These are phyloP conservation scores for Chytriomyces confervae DNA, from an alignment of 192 early-diverging fungal species.

Conservation along the genomic window DNA sequence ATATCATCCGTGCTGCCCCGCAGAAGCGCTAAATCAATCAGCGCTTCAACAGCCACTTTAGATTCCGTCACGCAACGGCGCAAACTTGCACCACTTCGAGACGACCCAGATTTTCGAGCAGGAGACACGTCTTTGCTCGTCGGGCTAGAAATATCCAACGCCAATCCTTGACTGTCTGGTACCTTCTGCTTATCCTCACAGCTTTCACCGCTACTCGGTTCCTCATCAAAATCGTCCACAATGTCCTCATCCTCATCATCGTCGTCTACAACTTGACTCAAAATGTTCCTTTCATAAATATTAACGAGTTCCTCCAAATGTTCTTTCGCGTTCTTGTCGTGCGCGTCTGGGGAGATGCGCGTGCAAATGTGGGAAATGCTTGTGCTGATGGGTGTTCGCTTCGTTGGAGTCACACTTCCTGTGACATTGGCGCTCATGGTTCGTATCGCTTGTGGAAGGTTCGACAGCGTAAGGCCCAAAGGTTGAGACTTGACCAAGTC, in stretches of 20 bases:
- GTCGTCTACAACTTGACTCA: no score
- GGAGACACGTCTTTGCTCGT: not conserved
- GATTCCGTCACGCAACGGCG: not conserved
- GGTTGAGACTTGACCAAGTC: slow-evolving; percentile 23
- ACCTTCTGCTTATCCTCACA: no score
- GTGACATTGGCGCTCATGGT: not conserved
- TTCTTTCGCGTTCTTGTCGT: slow-evolving; percentile 12
- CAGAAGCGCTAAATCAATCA: slow-evolving; percentile 21
- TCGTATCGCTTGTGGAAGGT: slow-evolving; percentile 13
- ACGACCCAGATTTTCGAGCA: not conserved
- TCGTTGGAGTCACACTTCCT: not conserved
- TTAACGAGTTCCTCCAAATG: slow-evolving; percentile 7
- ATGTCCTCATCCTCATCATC: no score
- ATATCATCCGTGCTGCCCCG: slow-evolving; percentile 23
- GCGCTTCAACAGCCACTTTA: slow-evolving; percentile 11
- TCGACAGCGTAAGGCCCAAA: slow-evolving; percentile 20
- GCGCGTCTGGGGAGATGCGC: slow-evolving; percentile 12
- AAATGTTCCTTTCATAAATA: not conserved
- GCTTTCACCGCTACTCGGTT: no score
- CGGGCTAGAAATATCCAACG: not conserved
- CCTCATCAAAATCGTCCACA: no score
- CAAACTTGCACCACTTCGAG: not conserved
- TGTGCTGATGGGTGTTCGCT: not conserved
- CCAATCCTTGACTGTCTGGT: not conserved
- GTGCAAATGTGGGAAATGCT: slow-evolving; percentile 9